Evolutionary conservation across 805 yeast genomes (phyloP), one percentile per base, ranked within the genome.

Genomic region (Myxozyma neglecta): DNA sequence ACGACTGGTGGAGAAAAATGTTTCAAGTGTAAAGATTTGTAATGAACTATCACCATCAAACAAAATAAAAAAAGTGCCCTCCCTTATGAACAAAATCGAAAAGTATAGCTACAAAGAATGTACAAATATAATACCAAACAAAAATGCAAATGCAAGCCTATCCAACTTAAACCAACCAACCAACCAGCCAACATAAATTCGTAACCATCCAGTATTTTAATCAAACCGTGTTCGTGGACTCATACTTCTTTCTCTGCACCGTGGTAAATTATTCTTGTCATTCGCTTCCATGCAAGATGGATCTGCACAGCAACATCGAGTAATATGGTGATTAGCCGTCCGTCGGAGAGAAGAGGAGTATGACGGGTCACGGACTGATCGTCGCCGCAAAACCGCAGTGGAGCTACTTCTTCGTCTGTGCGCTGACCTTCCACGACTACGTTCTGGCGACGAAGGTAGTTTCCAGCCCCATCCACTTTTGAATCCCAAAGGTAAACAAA

Each of bases 381-480:
- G 46, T 29, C 47, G 37, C 14, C 32, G 35, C 32, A 16, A 32
- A n/a, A 40, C 34, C 37, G 49, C 43, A 16, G 45, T 39, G 5
- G 53, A 50, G 18, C 53, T 50, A 18, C 53, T 50, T 11, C 53
- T 29, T 51, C 55, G 32, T 51, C 55, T 39, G 55, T 51, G 40
- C 24, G 55, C 55, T 11, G 35, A 35, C 29, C 55, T 45, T 11
- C 55, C 55, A 14, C 55, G 37, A 29, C 47, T 37, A 16, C 24
- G 37, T 39, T 35, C 49, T 3, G 53, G 45, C 36, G 55, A 51
- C 6, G 24, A 6, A 4, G 13, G 18, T 11, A 48, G 6, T 9
- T 35, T 48, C 67, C 67, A 63, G 29, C 67, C 67, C 67, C 67
- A 63, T 11, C 67, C 67, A 29, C 16, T 16, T 34, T 60, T 60